Evolutionary conservation across 2,329 filamentous ascomycete species (phyloP).

Genomic region (Microascus cirrosus): DNA sequence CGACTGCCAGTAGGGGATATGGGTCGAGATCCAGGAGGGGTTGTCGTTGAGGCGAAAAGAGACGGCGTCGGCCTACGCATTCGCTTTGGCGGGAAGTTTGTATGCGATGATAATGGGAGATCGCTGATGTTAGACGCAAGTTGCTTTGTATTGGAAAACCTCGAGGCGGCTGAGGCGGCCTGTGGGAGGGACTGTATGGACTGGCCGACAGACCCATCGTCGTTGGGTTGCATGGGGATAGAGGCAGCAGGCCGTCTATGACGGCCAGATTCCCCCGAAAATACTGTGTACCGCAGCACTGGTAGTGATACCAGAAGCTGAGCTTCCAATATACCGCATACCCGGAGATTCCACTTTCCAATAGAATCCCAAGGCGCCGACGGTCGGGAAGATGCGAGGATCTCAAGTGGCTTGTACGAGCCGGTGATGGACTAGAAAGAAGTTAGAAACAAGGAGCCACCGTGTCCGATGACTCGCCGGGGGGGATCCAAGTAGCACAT

Average conservation of each 20-base stretch:
- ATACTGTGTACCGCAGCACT: not conserved
- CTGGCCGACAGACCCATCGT: constrained; percentile 53
- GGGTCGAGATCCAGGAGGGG: constrained; percentile 57
- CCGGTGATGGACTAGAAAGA: not conserved
- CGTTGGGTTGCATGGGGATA: constrained; percentile 56
- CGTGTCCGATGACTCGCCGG: not conserved
- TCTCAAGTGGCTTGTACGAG: not conserved
- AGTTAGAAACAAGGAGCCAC: not conserved
- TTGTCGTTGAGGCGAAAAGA: constrained; percentile 53
- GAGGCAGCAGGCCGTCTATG: constrained; percentile 7
- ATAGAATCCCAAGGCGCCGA: not conserved
- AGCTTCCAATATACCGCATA: not conserved
- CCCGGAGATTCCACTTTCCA: not conserved
- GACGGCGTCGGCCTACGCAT: constrained; percentile 49
- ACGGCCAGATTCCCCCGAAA: not conserved
- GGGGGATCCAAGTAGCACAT: not conserved
- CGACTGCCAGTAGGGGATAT: constrained; percentile 54
- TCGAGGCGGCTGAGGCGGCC: constrained; percentile 44
- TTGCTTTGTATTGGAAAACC: constrained; percentile 50
- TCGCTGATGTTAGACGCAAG: constrained; percentile 38
- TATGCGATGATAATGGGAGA: constrained; percentile 34
- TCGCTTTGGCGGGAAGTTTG: constrained; percentile 39
- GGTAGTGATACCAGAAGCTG: not conserved
- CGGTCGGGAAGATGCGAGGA: not conserved
- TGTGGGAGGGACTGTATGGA: constrained; percentile 60